A percentile compares a stretch with the other conserved stretches of the same genome.
These are phyloP conservation scores for Symbiotaphrina buchneri DNA, from an alignment of 495 filamentous ascomycete species.

Conservation along the genomic window DNA sequence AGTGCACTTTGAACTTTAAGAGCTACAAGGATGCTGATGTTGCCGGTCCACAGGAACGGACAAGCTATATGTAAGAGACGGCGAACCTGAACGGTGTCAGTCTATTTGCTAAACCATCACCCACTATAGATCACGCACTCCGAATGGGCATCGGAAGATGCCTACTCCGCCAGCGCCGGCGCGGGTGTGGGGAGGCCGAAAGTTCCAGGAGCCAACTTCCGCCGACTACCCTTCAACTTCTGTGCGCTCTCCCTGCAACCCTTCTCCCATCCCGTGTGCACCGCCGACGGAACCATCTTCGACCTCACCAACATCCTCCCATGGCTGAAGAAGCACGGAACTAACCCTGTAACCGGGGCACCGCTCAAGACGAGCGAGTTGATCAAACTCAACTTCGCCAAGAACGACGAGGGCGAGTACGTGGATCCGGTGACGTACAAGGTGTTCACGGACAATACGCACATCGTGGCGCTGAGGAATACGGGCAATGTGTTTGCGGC, in stretches of 20 bases:
- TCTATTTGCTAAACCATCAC: background rate
- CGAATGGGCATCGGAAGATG: constrained; percentile 84
- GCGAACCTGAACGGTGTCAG: background rate
- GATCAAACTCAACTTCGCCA: constrained; percentile 74
- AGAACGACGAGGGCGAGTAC: constrained; percentile 83
- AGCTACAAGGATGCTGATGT: constrained; percentile 5
- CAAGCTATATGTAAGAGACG: constrained; percentile 47
- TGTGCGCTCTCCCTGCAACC: constrained; percentile 91
- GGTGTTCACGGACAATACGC: constrained; percentile 91
- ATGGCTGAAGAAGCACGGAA: constrained; percentile 84
- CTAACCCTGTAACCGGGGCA: constrained; percentile 70
- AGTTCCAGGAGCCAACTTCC: constrained; percentile 42
- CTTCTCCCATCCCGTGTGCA: constrained; percentile 71
- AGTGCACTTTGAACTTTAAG: constrained; percentile 7
- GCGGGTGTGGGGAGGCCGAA: constrained; percentile 31
- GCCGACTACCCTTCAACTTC: constrained; percentile 90
- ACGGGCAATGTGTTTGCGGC: constrained; percentile 89
- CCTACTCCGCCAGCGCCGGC: constrained; percentile 54
- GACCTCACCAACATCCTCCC: constrained; percentile 69
- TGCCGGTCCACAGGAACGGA: constrained; percentile 22
- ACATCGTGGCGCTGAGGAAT: constrained; percentile 74
- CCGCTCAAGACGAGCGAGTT: constrained; percentile 62
- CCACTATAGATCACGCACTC: constrained; percentile 58
- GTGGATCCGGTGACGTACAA: constrained; percentile 96
- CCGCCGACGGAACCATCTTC: constrained; percentile 54